phyloP scores from a whole-genome alignment of 306 rosid species.

The Quercus suber region DNA sequence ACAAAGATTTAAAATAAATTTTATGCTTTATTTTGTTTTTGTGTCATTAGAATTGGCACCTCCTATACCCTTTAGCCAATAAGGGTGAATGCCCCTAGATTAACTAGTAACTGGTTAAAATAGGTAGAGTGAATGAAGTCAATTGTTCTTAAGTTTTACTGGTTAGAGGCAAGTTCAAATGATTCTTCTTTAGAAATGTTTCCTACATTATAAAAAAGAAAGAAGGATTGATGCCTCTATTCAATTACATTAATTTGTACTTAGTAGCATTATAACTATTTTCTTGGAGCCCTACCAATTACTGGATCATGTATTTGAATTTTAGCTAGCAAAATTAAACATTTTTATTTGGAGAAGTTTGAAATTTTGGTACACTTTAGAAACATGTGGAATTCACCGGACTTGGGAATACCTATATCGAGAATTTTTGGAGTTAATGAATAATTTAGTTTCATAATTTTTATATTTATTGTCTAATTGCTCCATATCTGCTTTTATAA shows the following conservation, averaged over 20 bases:
- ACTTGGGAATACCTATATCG: background rate
- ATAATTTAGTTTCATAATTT: background rate
- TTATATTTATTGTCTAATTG: background rate
- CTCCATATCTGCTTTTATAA: background rate
- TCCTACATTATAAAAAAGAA: too few relatives aligned
- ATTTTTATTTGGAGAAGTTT: background rate
- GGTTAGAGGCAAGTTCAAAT: too few relatives aligned
- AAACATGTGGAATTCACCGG: background rate
- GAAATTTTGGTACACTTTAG: background rate
- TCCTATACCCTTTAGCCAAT: too few relatives aligned
- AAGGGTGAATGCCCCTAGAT: too few relatives aligned
- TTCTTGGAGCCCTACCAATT: background rate
- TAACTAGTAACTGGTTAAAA: too few relatives aligned
- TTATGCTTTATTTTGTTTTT: background rate
- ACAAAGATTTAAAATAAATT: background rate
- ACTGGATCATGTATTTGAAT: background rate
- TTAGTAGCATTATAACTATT: background rate
- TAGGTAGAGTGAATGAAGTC: too few relatives aligned
- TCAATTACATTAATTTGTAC: background rate
- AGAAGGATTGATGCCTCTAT: background rate
- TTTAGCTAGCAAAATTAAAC: background rate
- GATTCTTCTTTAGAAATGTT: too few relatives aligned
- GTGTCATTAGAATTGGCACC: background rate
- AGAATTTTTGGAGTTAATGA: background rate
- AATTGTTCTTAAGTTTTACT: too few relatives aligned